Conservation (phyloP, 371 early-diverging fungal species). For the Blakeslea trispora region DNA sequence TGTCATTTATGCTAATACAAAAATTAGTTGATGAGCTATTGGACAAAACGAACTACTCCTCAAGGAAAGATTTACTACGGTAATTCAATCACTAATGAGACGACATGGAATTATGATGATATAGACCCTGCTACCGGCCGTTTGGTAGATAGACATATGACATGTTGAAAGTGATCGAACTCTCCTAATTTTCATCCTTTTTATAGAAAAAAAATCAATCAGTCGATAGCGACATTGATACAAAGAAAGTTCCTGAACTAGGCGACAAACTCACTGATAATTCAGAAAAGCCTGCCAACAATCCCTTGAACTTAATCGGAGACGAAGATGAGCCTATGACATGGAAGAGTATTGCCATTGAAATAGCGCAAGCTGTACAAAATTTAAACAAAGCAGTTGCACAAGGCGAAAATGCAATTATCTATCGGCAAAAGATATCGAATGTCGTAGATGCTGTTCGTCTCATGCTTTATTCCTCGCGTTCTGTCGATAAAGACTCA, state of each 20-base stretch:
- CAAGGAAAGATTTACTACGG: conserved; percentile 76
- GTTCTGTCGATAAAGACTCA: conserved; percentile 70
- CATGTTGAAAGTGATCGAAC: background rate
- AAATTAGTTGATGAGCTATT: conserved; percentile 38
- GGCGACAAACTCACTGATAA: background rate
- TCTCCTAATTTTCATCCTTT: background rate
- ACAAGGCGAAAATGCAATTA: conserved; percentile 27
- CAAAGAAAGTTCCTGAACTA: background rate
- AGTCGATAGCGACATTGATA: background rate
- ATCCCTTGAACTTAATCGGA: background rate
- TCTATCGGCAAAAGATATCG: conserved; percentile 20
- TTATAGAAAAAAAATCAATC: conserved; percentile 5
- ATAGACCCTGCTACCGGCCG: conserved; percentile 40
- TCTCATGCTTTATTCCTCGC: conserved; percentile 80
- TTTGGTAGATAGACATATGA: conserved; percentile 23
- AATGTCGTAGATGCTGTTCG: conserved; percentile 82
- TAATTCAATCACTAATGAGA: conserved; percentile 78
- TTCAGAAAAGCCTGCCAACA: background rate
- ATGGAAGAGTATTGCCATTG: conserved; percentile 48
- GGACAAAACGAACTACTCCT: conserved; percentile 61
- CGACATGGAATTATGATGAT: conserved; percentile 63
- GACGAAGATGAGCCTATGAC: conserved; percentile 19
- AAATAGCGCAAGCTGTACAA: conserved; percentile 65
- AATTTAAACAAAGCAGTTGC: conserved; percentile 64
- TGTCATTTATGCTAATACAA: background rate